Base-by-base conservation (phyloP, 441 rosid genomes). In the Populus hybrid region DNA sequence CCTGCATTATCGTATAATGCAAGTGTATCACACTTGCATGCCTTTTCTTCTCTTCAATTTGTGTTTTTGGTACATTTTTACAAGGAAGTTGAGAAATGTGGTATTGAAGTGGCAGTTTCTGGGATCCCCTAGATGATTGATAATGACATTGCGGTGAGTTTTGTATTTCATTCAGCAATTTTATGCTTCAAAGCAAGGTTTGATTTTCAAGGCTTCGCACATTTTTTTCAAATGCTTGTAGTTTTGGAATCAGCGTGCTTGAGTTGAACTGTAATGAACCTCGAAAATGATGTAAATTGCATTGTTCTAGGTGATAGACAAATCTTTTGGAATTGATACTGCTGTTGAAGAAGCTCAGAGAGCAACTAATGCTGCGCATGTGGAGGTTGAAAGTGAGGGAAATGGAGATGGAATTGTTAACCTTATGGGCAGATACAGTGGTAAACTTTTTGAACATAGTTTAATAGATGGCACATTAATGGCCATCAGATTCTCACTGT, bases 391-490 rank as follows among this genome's bases (percentile, higher is more conserved):
- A 83, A 87, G 92, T 70, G 70, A 79, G 73, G 91, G 85, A 80
- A 89, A 89, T 67, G 89, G 92, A 67, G 81, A 88, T 75, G 92
- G 91, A 23, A 79, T 93, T 70, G 94, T 93, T 69, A 93, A 93
- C 88, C 83, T 93, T 73, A 92, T 91, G 97, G 97, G 97, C 9
- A 88, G 95, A 72, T 84, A 92, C 76, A 89, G 97, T 65, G 94
- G 98, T 90, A 80, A 83, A 88, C 42, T 77, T 68, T 84, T 66
- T 38, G 59, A 74, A 70, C 57, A 63, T 42, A 3, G 34, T 28
- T 14, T 24, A 63, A 79, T 79, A 34, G 36, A 32, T 65, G 6
- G 18, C 42, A n/a, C 11, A 7, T n/a, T 68, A 9, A 7, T 16
- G 53, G 35, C 38, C 72, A 1, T 68, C 50, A 23, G 34, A 50